These are phyloP conservation scores for Yarrowia sp. DNA, from an alignment of 805 yeast genomes.

Conservation along the genomic window DNA sequence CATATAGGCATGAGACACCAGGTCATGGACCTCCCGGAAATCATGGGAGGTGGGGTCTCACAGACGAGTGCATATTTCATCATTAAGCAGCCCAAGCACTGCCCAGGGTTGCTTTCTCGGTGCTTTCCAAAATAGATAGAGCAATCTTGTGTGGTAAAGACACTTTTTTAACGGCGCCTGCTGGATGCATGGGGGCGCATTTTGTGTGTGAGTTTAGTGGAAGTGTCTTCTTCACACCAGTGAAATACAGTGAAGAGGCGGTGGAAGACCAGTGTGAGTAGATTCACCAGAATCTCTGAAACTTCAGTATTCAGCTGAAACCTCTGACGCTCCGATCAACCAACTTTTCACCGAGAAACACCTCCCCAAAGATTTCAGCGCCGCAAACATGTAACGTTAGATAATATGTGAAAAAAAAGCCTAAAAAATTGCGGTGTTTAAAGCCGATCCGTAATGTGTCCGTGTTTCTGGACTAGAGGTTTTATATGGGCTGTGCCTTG, in stretches of 20 bases:
- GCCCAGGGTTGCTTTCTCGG: background rate
- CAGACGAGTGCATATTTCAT: background rate
- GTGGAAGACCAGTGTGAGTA: background rate
- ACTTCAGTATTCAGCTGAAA: background rate
- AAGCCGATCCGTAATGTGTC: background rate
- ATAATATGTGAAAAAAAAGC: background rate
- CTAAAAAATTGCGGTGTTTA: conserved; percentile 8
- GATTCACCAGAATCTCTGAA: background rate
- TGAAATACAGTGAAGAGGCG: too few species aligned
- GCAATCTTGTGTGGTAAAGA: background rate
- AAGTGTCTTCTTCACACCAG: background rate
- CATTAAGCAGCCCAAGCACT: background rate
- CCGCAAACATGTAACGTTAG: conserved; percentile 1
- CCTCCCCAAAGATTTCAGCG: background rate
- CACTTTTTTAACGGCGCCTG: background rate
- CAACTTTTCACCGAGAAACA: too few species aligned
- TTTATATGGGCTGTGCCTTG: too few species aligned
- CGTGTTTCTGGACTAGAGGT: background rate
- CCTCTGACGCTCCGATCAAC: background rate
- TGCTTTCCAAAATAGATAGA: background rate
- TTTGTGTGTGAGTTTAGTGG: background rate
- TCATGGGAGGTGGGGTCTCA: too few species aligned
- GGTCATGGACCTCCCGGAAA: too few species aligned
- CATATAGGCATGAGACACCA: background rate
- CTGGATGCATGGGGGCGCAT: background rate